Conservation (phyloP, 208 protist genomes). For the Trypanosoma cruzi region DNA sequence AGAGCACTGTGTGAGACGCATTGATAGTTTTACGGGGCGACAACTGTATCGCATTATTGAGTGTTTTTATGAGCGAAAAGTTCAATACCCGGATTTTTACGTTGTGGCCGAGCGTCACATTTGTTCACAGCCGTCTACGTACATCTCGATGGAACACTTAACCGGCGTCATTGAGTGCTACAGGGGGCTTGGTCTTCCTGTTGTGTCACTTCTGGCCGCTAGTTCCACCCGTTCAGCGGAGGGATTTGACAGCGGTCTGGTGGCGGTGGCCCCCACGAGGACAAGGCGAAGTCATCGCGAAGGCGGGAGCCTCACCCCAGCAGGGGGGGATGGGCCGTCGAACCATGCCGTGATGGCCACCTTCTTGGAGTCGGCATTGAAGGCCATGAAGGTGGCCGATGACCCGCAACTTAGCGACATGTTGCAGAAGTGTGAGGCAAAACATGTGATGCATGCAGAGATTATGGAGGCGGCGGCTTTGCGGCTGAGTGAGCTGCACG, state of each 20-base stretch:
- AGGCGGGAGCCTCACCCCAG: neutral
- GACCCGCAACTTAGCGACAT: slow-evolving; percentile 52
- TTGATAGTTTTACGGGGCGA: slow-evolving; percentile 58
- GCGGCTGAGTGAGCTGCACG: slow-evolving; percentile 49
- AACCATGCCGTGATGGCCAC: slow-evolving; percentile 34
- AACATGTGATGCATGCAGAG: slow-evolving; percentile 55
- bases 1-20: slow-evolving; percentile 71
- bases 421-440: slow-evolving; percentile 63
- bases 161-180: slow-evolving; percentile 66
- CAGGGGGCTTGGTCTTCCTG: slow-evolving; percentile 60
- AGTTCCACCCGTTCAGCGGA: slow-evolving; percentile 33
- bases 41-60: slow-evolving; percentile 67
- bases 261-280: slow-evolving; percentile 28
- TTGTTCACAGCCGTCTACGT: slow-evolving; percentile 37
- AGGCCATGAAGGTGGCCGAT: slow-evolving; percentile 40
- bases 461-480: slow-evolving; percentile 52
- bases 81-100: slow-evolving; percentile 84
- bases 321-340: neutral
- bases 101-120: slow-evolving; percentile 69
- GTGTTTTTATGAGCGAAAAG: slow-evolving; percentile 47
- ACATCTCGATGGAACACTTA: slow-evolving; percentile 58
- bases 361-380: slow-evolving; percentile 49
- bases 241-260: slow-evolving; percentile 46
- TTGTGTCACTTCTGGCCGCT: slow-evolving; percentile 55
- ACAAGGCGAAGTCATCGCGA: neutral